phyloP scores from a whole-genome alignment of 225 moss, liverwort and hornwort species.

The Pseudoscleropodium purum region DNA sequence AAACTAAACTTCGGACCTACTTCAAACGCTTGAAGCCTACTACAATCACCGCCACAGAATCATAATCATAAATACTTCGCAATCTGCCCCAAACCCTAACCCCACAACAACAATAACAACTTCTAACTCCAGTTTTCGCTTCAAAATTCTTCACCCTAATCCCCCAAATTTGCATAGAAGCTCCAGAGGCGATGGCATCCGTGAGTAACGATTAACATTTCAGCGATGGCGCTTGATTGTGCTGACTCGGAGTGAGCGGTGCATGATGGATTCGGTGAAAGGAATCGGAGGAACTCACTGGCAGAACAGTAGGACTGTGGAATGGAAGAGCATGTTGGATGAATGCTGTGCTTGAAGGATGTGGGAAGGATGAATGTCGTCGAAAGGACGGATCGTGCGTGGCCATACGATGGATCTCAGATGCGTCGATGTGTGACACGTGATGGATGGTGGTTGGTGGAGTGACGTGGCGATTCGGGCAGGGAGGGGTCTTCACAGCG shows the following conservation, averaged over 20 bases:
- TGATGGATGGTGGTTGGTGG: not conserved
- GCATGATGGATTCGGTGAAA: not conserved
- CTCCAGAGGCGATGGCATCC: not conserved
- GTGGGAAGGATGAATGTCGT: not conserved
- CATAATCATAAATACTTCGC: not conserved
- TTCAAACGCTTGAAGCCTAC: not conserved
- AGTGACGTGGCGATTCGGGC: not conserved
- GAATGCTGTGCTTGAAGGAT: not conserved
- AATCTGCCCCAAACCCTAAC: not conserved
- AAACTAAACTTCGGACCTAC: not conserved
- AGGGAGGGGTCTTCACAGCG: too few species aligned
- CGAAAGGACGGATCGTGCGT: not conserved
- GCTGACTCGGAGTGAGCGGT: not conserved
- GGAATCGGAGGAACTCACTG: not conserved
- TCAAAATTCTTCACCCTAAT: not conserved
- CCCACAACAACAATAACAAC: not conserved
- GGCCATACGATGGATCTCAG: not conserved
- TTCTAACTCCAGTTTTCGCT: not conserved
- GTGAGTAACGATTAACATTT: not conserved
- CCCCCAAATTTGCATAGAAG: not conserved
- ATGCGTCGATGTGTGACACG: not conserved
- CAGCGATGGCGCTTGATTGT: not conserved
- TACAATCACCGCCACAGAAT: not conserved
- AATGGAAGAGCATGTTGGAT: not conserved
- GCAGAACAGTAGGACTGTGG: too few species aligned